phyloP scores from a whole-genome alignment of 345 rosid species.

The Salix brachista region DNA sequence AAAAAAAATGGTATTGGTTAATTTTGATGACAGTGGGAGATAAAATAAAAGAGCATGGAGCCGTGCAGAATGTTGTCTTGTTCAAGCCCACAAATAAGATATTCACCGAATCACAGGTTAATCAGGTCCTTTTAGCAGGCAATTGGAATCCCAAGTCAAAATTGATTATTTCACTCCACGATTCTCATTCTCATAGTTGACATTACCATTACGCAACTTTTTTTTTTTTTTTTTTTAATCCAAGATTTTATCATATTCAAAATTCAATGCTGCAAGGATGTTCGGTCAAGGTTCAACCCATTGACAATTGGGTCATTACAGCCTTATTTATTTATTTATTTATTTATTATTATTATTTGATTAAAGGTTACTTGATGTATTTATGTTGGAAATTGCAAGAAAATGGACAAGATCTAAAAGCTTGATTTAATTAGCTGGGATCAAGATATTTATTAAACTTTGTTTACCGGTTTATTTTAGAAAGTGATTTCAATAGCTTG shows the following conservation, averaged over 20 bases:
- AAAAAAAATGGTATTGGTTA: no score
- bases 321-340: no score
- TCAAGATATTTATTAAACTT: not conserved
- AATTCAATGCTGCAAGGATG: not conserved
- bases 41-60: not conserved
- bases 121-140: not conserved
- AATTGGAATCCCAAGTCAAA: not conserved
- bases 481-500: no score
- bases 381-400: not conserved
- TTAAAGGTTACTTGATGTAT: no score
- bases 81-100: not conserved
- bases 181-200: no score
- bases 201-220: not conserved
- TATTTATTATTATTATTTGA: no score
- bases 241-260: not conserved
- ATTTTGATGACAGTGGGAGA: not conserved
- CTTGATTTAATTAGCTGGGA: not conserved
- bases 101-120: not conserved
- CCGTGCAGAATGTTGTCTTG: not conserved
- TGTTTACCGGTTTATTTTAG: no score
- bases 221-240: not conserved
- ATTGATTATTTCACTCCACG: not conserved
- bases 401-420: constrained; percentile 1
- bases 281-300: no score
- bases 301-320: no score